Base-by-base conservation (phyloP, 192 early-diverging fungal genomes). In the Rhizoclosmatium globosum region DNA sequence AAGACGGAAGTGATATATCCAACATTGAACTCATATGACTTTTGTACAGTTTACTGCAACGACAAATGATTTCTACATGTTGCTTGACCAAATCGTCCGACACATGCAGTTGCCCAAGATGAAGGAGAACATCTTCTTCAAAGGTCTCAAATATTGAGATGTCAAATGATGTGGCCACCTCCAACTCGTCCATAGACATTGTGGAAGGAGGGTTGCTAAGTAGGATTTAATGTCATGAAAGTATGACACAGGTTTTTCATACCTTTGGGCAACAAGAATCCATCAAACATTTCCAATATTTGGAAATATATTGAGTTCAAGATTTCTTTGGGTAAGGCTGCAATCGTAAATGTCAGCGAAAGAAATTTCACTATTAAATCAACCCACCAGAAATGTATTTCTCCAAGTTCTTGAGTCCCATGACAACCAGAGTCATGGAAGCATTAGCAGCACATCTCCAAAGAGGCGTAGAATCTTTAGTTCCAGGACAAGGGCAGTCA, bases 151-250 rank as follows among this genome's bases (percentile, higher is more conserved):
- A 82, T 42, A 92, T 85, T 11, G 87, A 89, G 43, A 94, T 88
- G 77, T 95, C 93, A 79, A 94, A 95, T 1, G 86, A 83, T 67
- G 95, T 94, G 56, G 94, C 92, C 15, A 84, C 80, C 44, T 91
- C 83, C 6, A 92, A 82, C 11, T 91, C 87, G 65, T 94, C 94
- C 7, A 89, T 71, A 0, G 89, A 85, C 74, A 91, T 68, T 19
- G 83, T 68, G 3, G 77, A 31, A 21, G 87, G 87, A 13, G 89
- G 87, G 46, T 83, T 76, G 64, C 89, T 92, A 76, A 47, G 39
- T 7, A 45, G 43, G 9, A 13, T 15, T 43, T 31, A 31, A 23
- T 17, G 59, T 23, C 65, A 31, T 64, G n/a, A n/a, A n/a, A n/a
- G n/a, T n/a, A n/a, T n/a, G n/a, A n/a, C n/a, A n/a, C n/a, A n/a